Conservation (phyloP, 2,329 filamentous ascomycete species). For the Fusarium sp. region DNA sequence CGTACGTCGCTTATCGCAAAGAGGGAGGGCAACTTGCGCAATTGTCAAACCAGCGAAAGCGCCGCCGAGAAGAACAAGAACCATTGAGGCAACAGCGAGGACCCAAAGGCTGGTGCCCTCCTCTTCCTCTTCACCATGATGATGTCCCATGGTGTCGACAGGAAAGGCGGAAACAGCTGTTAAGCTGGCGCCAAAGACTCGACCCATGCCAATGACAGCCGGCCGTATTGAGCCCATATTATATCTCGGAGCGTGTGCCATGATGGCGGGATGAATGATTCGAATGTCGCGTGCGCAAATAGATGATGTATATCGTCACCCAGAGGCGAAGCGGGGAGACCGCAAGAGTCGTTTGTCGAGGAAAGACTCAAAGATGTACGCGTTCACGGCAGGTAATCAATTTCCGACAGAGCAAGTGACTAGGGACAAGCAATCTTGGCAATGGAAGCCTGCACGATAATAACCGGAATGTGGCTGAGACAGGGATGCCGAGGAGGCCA, state of each 20-base stretch:
- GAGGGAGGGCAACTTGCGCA: conserved; percentile 66
- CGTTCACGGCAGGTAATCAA: conserved; percentile 21
- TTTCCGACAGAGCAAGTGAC: conserved; percentile 15
- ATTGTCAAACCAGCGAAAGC: conserved; percentile 96
- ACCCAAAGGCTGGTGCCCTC: conserved; percentile 79
- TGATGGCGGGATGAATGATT: conserved; percentile 20
- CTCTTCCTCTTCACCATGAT: conserved; percentile 61
- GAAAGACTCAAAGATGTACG: conserved; percentile 12
- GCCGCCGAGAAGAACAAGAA: conserved; percentile 87
- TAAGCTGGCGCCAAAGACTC: conserved; percentile 63
- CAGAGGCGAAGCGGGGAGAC: conserved; percentile 9
- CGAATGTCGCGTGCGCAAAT: not conserved
- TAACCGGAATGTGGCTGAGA: conserved; percentile 35
- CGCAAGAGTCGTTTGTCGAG: conserved; percentile 12
- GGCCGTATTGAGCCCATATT: conserved; percentile 60
- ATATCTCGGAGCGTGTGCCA: conserved; percentile 53
- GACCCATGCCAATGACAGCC: conserved; percentile 64
- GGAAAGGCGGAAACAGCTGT: conserved; percentile 64
- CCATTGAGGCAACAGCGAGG: conserved; percentile 81
- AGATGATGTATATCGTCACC: conserved; percentile 5
- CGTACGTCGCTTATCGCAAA: conserved; percentile 29
- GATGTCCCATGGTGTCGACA: conserved; percentile 54
- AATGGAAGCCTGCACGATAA: conserved; percentile 16
- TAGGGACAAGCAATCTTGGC: conserved; percentile 22
- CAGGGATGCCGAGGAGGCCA: conserved; percentile 2